Conservation (phyloP, 2,329 filamentous ascomycete species). For the Phialemoniopsis sp. region DNA sequence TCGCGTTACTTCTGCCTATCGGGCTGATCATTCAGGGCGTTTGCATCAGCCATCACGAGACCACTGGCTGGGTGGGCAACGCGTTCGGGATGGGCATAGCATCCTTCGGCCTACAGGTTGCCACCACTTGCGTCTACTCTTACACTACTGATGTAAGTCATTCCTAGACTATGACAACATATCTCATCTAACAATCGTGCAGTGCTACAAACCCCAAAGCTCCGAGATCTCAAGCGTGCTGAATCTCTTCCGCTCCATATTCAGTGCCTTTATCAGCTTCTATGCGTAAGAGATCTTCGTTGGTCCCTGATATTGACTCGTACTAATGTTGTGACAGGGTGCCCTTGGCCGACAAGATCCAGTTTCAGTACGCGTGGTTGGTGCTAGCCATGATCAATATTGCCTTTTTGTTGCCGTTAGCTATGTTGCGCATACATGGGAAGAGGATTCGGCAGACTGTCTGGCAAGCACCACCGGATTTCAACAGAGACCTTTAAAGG, state of each 20-base stretch:
- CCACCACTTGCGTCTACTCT: constrained; percentile 25
- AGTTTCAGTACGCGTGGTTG: constrained; percentile 22
- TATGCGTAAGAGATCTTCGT: constrained; percentile 14
- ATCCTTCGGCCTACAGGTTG: constrained; percentile 26
- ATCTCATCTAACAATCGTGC: background rate
- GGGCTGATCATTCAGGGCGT: constrained; percentile 18
- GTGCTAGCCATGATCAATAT: constrained; percentile 19
- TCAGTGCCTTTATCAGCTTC: constrained; percentile 24
- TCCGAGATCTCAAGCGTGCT: constrained; percentile 26
- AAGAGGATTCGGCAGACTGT: constrained; percentile 11
- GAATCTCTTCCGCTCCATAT: constrained; percentile 24
- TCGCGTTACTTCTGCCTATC: constrained; percentile 16
- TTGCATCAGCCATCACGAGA: constrained; percentile 19
- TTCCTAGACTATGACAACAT: background rate
- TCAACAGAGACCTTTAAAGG: constrained; percentile 10
- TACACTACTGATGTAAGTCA: constrained; percentile 22
- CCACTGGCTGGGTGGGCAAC: constrained; percentile 23
- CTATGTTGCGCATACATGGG: constrained; percentile 15
- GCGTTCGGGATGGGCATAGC: constrained; percentile 29
- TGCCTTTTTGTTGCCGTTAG: constrained; percentile 15
- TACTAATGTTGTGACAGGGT: constrained; percentile 9
- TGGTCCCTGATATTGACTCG: background rate
- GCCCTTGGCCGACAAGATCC: constrained; percentile 17
- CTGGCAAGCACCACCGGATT: constrained; percentile 14
- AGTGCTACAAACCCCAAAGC: constrained; percentile 27